phyloP scores from a whole-genome alignment of 495 filamentous ascomycete species.

The Hyaloscypha variabilis region DNA sequence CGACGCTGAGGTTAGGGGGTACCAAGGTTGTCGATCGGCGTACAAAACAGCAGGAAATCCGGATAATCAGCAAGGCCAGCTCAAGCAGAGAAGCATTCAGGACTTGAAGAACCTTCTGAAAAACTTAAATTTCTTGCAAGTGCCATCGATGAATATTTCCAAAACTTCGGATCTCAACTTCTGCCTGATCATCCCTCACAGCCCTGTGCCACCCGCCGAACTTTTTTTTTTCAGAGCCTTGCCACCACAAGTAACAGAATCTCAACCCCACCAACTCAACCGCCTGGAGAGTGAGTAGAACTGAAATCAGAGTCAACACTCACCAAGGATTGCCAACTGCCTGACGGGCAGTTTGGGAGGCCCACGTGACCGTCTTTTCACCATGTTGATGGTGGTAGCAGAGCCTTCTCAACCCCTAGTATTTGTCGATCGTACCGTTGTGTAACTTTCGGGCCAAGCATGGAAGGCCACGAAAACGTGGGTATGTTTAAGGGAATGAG shows the following conservation, averaged over 20 bases:
- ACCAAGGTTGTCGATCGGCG: background rate
- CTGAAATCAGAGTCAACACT: conserved; percentile 31
- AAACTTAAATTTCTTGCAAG: background rate
- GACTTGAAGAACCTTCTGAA: background rate
- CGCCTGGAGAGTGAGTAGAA: background rate
- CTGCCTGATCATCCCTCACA: background rate
- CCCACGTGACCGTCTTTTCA: conserved; percentile 25
- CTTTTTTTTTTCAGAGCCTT: background rate
- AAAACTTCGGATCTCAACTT: background rate
- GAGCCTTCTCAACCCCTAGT: conserved; percentile 11
- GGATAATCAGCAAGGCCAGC: background rate
- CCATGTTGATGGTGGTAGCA: conserved; percentile 16
- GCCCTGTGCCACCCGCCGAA: background rate
- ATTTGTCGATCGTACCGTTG: conserved; percentile 14
- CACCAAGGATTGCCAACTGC: conserved; percentile 66
- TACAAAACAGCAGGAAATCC: background rate
- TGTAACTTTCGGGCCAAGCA: conserved; percentile 11
- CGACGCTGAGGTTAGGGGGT: background rate
- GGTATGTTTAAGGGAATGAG: background rate
- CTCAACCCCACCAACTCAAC: background rate
- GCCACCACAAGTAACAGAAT: background rate
- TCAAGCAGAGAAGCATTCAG: background rate
- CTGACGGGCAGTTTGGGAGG: conserved; percentile 45
- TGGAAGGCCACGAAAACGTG: conserved; percentile 16
- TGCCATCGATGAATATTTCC: background rate